A percentile compares a stretch with the other conserved stretches of the same genome.
These are phyloP conservation scores for Cryptococcus wingfieldii DNA, from an alignment of 1,284 basidiomycete species.

Conservation along the genomic window DNA sequence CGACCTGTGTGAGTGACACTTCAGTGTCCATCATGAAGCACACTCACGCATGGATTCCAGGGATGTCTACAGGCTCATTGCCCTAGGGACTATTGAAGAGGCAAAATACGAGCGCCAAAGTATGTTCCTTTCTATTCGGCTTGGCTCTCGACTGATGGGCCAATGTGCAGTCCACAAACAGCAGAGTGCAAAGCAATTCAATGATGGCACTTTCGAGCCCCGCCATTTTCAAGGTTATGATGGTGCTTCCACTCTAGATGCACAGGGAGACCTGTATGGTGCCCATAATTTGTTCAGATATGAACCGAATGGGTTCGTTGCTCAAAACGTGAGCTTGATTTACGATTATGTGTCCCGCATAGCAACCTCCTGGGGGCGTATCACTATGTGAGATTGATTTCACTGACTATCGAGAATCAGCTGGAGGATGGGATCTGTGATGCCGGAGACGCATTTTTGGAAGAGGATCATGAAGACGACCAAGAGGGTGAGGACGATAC, in stretches of 20 bases:
- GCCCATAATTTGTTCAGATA: constrained; percentile 47
- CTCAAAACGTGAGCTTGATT: constrained; percentile 24
- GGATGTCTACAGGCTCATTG: constrained; percentile 54
- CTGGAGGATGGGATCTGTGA: constrained; percentile 30
- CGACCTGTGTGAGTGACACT: constrained; percentile 48
- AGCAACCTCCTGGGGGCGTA: background rate
- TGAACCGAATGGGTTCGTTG: constrained; percentile 38
- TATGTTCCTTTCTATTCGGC: constrained; percentile 13
- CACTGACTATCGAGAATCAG: constrained; percentile 21
- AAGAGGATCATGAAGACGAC: background rate
- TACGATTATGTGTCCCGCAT: too few species aligned
- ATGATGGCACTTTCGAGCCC: constrained; percentile 44
- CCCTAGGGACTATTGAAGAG: constrained; percentile 53
- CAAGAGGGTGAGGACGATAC: too few species aligned
- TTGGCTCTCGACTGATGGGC: background rate
- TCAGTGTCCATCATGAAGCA: background rate
- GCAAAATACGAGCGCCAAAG: constrained; percentile 50
- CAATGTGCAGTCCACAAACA: constrained; percentile 41
- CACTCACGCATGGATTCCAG: constrained; percentile 10
- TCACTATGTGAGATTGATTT: background rate
- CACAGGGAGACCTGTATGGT: constrained; percentile 45
- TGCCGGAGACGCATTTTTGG: constrained; percentile 29
- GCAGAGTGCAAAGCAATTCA: constrained; percentile 38
- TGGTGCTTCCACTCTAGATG: constrained; percentile 21
- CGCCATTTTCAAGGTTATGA: constrained; percentile 42